These are phyloP conservation scores for Rhodofomes roseus DNA, from an alignment of 1,284 basidiomycete species.

Conservation along the genomic window DNA sequence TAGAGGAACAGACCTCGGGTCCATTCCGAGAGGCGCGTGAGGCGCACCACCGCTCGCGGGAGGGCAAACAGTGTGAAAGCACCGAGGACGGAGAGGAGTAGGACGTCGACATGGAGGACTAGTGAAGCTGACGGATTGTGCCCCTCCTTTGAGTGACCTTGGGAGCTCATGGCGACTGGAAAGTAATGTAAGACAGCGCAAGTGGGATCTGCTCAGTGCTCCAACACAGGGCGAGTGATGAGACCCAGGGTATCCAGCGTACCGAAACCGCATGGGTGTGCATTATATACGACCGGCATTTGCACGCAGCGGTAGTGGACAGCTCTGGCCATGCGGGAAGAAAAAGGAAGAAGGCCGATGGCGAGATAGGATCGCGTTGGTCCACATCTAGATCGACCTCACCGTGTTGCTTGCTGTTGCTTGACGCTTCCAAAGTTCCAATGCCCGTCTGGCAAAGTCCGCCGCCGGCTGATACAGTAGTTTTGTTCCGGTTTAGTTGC, in stretches of 20 bases:
- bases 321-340: neutral
- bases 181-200: neutral
- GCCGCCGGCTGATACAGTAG: neutral
- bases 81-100: slow-evolving; percentile 3
- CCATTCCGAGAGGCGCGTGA: slow-evolving; percentile 1
- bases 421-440: no score
- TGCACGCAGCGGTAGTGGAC: no score
- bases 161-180: neutral
- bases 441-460: neutral
- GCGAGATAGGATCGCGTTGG: neutral
- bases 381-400: neutral
- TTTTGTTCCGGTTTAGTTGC: neutral
- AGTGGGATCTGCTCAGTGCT: neutral
- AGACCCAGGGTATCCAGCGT: neutral
- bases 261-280: neutral
- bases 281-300: neutral
- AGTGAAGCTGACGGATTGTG: neutral
- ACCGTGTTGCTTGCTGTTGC: neutral
- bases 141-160: neutral
- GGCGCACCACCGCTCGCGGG: neutral
- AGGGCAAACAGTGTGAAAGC: slow-evolving; percentile 4
- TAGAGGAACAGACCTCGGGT: slow-evolving; percentile 2
- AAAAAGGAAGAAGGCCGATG: neutral
- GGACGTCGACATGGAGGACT: slow-evolving; percentile 6
- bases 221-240: neutral